Conservation (phyloP, 768 basidiomycete species). For the Tulasnella sp. region DNA sequence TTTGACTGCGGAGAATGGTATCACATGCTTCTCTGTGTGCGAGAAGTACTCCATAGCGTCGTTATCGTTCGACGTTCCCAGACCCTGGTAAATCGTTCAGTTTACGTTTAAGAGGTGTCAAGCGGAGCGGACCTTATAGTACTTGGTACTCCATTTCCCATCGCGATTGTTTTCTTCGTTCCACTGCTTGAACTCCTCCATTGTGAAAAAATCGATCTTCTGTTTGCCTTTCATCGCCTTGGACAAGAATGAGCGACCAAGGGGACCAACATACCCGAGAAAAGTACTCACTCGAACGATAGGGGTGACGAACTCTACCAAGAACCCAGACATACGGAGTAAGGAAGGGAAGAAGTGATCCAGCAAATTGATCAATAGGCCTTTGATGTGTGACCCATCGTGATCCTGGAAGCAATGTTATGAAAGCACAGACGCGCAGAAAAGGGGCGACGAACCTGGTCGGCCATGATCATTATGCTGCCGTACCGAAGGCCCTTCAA, state of each 20-base stretch:
- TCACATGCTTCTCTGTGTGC: conserved; percentile 86
- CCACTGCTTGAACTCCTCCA: conserved; percentile 95
- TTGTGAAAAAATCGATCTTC: conserved; percentile 83
- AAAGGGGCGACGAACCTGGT: conserved; percentile 57
- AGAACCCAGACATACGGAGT: conserved; percentile 76
- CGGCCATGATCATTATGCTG: conserved; percentile 97
- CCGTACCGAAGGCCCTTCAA: conserved; percentile 72
- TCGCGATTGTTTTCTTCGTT: conserved; percentile 59
- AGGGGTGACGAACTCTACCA: conserved; percentile 97
- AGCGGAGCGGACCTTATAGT: conserved; percentile 74
- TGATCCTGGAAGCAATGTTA: conserved; percentile 56
- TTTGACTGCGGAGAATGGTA: conserved; percentile 73
- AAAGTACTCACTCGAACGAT: conserved; percentile 68
- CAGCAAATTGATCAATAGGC: conserved; percentile 94
- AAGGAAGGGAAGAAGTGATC: conserved; percentile 96
- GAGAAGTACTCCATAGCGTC: conserved; percentile 92
- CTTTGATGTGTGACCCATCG: conserved; percentile 99
- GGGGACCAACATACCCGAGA: too few relatives aligned
- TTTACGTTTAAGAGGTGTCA: neutral
- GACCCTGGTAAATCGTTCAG: conserved; percentile 45
- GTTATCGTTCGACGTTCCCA: conserved; percentile 81
- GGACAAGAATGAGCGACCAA: neutral
- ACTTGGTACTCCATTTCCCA: conserved; percentile 82
- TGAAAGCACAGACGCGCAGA: neutral
- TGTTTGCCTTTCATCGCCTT: conserved; percentile 55